A percentile compares a stretch with the other conserved stretches of the same genome.
Evolutionary conservation across 768 basidiomycete genomes (phyloP).

Genomic region (Dentipellis sp.): DNA sequence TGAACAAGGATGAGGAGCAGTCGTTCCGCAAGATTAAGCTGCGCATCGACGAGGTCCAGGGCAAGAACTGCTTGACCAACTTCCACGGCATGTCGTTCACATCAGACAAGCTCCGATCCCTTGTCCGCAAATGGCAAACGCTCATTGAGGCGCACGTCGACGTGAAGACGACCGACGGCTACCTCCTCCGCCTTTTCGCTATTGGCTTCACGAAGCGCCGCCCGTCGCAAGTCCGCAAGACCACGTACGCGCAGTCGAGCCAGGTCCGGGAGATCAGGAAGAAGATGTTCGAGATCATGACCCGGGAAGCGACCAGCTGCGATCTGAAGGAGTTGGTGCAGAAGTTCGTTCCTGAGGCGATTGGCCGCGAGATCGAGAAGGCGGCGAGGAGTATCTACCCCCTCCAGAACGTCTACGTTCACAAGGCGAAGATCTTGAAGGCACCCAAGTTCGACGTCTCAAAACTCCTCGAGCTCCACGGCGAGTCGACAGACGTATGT

Average conservation of each 20-base stretch:
- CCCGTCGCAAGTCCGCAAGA: slow-evolving; percentile 95
- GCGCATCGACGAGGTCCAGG: slow-evolving; percentile 92
- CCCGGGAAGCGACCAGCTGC: slow-evolving; percentile 86
- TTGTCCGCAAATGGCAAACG: slow-evolving; percentile 99
- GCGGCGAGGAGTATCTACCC: slow-evolving; percentile 94
- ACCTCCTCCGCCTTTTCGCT: slow-evolving; percentile 96
- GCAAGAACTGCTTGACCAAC: slow-evolving; percentile 98
- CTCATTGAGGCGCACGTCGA: slow-evolving; percentile 99
- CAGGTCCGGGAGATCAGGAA: slow-evolving; percentile 97
- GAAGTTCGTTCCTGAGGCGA: slow-evolving; percentile 98
- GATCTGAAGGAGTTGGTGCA: slow-evolving; percentile 97
- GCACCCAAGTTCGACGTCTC: slow-evolving; percentile 93
- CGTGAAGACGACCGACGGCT: slow-evolving; percentile 98
- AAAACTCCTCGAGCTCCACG: slow-evolving; percentile 94
- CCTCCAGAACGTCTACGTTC: slow-evolving; percentile 96
- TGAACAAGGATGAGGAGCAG: slow-evolving; percentile 99
- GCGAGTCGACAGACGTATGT: slow-evolving; percentile 88
- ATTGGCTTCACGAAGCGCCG: slow-evolving; percentile 99
- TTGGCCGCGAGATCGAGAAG: slow-evolving; percentile 99
- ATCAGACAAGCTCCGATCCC: slow-evolving; percentile 98
- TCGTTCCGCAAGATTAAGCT: slow-evolving; percentile 99
- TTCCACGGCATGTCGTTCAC: slow-evolving; percentile 99
- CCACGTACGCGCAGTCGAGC: slow-evolving; percentile 92
- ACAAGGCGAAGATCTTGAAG: slow-evolving; percentile 99
- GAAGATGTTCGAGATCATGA: slow-evolving; percentile 99